Percentiles rank a stretch among this genome's conserved stretches.
Conservation (phyloP, 495 filamentous ascomycete genomes). For the Aspergillus hancockii region DNA sequence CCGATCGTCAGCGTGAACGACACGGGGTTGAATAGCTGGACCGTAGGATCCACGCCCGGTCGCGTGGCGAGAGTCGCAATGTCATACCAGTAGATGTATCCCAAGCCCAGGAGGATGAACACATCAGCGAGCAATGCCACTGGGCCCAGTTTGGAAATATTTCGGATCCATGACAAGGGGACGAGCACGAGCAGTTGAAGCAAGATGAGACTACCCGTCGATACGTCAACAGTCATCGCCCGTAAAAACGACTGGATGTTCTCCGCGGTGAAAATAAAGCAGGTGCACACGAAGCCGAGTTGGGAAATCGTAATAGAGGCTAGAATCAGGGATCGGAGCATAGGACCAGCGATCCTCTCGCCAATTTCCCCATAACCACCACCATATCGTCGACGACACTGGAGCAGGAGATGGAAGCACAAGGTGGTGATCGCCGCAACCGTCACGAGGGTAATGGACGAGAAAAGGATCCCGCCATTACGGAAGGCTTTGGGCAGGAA, state of each 20-base stretch:
- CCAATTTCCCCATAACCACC: slow-evolving; percentile 91
- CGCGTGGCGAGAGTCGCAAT: slow-evolving; percentile 68
- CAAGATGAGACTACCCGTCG: slow-evolving; percentile 75
- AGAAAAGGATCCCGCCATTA: slow-evolving; percentile 93
- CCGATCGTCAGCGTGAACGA: slow-evolving; percentile 92
- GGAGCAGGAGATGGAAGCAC: slow-evolving; percentile 85
- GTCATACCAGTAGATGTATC: slow-evolving; percentile 91
- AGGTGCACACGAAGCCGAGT: slow-evolving; percentile 89
- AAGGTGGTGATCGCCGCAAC: slow-evolving; percentile 79
- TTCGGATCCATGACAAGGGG: slow-evolving; percentile 80
- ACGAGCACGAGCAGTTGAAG: slow-evolving; percentile 87
- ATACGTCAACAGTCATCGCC: slow-evolving; percentile 61
- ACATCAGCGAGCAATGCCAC: slow-evolving; percentile 82
- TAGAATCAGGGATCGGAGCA: slow-evolving; percentile 77
- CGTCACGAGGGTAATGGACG: slow-evolving; percentile 74
- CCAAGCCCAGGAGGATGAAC: slow-evolving; percentile 82
- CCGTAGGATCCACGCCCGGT: slow-evolving; percentile 69
- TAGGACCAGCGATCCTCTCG: slow-evolving; percentile 78
- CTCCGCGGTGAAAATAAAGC: slow-evolving; percentile 91
- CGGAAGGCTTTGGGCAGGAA: slow-evolving; percentile 86
- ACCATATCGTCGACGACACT: slow-evolving; percentile 73
- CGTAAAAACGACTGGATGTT: slow-evolving; percentile 85
- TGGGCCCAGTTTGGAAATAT: slow-evolving; percentile 84
- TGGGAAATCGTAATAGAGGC: slow-evolving; percentile 82
- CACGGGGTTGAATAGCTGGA: slow-evolving; percentile 74